A percentile compares a stretch with the other conserved stretches of the same genome.
Evolutionary conservation across 169 alveolate species (phyloP).

Genomic region (Cryptosporidium andersoni): DNA sequence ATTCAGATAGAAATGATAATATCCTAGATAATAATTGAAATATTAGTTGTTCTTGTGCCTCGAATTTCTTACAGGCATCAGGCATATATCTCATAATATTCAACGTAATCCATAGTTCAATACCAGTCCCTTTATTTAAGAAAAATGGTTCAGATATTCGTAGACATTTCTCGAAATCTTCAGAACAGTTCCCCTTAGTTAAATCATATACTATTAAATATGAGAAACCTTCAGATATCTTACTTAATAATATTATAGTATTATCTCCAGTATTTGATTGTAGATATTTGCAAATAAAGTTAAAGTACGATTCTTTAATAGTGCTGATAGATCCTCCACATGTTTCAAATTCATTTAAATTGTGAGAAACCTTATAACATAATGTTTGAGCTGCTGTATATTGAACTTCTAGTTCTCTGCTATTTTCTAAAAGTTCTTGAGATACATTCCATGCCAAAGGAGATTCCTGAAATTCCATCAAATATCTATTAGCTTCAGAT

Average conservation of each 20-base stretch:
- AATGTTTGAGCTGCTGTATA: constrained; percentile 69
- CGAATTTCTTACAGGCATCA: constrained; percentile 15
- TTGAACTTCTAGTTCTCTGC: constrained; percentile 48
- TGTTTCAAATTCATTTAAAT: neutral
- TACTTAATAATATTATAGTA: constrained; percentile 15
- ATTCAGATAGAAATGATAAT: constrained; percentile 44
- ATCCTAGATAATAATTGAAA: constrained; percentile 27
- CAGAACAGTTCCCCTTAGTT: constrained; percentile 44
- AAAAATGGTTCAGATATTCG: constrained; percentile 43
- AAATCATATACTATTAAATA: constrained; percentile 25
- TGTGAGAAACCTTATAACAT: constrained; percentile 43
- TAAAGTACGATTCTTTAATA: constrained; percentile 27
- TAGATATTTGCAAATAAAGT: constrained; percentile 3
- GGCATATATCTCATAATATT: constrained; percentile 60
- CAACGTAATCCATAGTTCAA: constrained; percentile 33
- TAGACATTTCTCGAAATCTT: constrained; percentile 50
- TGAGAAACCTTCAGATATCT: constrained; percentile 53
- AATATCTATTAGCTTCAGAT: constrained; percentile 61
- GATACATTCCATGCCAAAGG: constrained; percentile 59
- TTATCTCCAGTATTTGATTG: neutral
- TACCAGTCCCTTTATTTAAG: constrained; percentile 10
- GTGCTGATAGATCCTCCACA: constrained; percentile 36
- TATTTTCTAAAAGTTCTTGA: constrained; percentile 23
- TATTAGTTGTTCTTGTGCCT: constrained; percentile 24
- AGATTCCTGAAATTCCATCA: constrained; percentile 51